A percentile compares a stretch with the other conserved stretches of the same genome.
Conservation (phyloP, 1,139 yeast genomes). For the Eremothecium sinecaudum region DNA sequence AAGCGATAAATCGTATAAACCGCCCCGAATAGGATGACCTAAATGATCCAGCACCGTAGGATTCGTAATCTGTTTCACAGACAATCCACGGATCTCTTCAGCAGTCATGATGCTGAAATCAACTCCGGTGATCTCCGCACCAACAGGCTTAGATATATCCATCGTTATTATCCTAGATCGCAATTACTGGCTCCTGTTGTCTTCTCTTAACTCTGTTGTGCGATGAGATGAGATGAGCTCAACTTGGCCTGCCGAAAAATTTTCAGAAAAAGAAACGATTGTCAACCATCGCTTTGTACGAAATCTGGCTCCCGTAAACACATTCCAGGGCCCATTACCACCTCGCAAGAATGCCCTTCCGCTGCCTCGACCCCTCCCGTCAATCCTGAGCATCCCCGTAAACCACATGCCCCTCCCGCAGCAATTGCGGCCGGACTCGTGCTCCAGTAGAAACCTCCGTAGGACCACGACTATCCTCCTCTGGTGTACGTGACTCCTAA, state of each 20-base stretch:
- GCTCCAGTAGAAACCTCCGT: no score
- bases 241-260: conserved; percentile 7
- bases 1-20: conserved; percentile 84
- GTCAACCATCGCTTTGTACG: no score
- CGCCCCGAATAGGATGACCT: conserved; percentile 92
- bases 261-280: conserved; percentile 4
- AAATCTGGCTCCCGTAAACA: no score
- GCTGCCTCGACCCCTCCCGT: no score
- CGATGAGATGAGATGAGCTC: conserved; percentile 8
- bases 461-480: no score
- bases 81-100: conserved; percentile 71
- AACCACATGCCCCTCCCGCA: no score
- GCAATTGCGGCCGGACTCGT: no score
- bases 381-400: no score
- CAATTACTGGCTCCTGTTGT: no score
- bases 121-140: conserved; percentile 85
- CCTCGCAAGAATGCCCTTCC: no score
- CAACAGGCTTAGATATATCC: conserved; percentile 96
- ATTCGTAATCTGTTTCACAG: conserved; percentile 91
- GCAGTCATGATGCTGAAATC: conserved; percentile 83
- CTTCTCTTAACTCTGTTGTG: neutral
- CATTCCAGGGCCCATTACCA: no score
- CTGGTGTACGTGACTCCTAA: no score
- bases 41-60: conserved; percentile 91
- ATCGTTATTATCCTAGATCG: conserved; percentile 37